phyloP scores from a whole-genome alignment of 2,329 filamentous ascomycete species.

The Thermoascus crustaceus region DNA sequence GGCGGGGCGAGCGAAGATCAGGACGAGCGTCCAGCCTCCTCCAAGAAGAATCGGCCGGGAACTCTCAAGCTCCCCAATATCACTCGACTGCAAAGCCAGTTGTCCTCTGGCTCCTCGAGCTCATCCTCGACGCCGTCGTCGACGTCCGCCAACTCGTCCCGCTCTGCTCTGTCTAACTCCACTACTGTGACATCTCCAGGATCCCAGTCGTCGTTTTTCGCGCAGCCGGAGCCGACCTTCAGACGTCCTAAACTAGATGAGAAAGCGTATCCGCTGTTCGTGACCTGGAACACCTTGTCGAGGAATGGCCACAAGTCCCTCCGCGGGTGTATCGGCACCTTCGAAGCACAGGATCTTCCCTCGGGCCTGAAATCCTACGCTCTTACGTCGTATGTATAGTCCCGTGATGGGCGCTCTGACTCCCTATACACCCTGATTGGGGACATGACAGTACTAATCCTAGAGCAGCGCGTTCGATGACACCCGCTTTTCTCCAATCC shows the following conservation, averaged over 20 bases:
- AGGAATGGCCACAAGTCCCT: slow-evolving; percentile 56
- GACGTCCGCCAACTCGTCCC: slow-evolving; percentile 42
- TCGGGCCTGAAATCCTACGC: slow-evolving; percentile 71
- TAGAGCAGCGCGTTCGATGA: slow-evolving; percentile 53
- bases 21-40: slow-evolving; percentile 6
- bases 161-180: slow-evolving; percentile 33
- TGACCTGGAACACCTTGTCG: slow-evolving; percentile 82
- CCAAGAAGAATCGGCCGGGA: slow-evolving; percentile 12
- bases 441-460: slow-evolving; percentile 2
- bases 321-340: slow-evolving; percentile 94
- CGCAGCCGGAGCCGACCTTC: slow-evolving; percentile 16
- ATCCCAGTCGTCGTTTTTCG: slow-evolving; percentile 31
- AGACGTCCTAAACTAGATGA: slow-evolving; percentile 27
- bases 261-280: slow-evolving; percentile 67
- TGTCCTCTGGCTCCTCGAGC: slow-evolving; percentile 32
- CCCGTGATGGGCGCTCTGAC: neutral
- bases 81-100: slow-evolving; percentile 25
- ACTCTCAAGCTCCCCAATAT: slow-evolving; percentile 25
- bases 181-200: slow-evolving; percentile 39
- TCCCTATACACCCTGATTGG: neutral
- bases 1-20: slow-evolving; percentile 12
- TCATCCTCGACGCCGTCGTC: slow-evolving; percentile 35
- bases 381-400: slow-evolving; percentile 57
- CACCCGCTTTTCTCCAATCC: slow-evolving; percentile 52
- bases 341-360: slow-evolving; percentile 66